These are phyloP conservation scores for Trametes elegans DNA, from an alignment of 768 basidiomycete genomes.

Conservation along the genomic window DNA sequence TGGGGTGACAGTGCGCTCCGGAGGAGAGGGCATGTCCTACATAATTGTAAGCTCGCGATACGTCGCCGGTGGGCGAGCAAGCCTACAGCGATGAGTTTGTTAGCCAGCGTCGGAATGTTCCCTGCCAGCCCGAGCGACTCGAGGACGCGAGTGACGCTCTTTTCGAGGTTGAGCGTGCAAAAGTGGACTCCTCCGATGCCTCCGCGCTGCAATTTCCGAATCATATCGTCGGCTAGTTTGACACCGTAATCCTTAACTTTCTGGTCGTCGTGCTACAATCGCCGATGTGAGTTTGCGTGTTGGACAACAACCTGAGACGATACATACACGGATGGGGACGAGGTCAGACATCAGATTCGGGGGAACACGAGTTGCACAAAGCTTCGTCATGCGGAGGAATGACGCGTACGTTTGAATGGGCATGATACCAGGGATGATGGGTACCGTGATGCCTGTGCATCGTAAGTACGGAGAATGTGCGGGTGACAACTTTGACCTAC, in stretches of 20 bases:
- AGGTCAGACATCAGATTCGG: constrained; percentile 60
- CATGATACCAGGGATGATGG: constrained; percentile 96
- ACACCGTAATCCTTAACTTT: constrained; percentile 96
- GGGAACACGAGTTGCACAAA: constrained; percentile 82
- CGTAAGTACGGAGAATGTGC: neutral
- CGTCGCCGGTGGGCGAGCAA: neutral
- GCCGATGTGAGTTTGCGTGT: neutral
- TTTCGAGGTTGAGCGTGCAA: constrained; percentile 96
- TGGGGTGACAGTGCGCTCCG: constrained; percentile 55
- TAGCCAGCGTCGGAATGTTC: constrained; percentile 41
- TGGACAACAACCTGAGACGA: neutral
- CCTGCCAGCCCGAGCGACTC: constrained; percentile 75
- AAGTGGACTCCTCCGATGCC: constrained; percentile 81
- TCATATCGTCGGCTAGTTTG: constrained; percentile 77
- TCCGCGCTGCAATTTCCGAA: constrained; percentile 54
- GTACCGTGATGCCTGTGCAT: constrained; percentile 74
- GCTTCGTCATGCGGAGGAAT: constrained; percentile 85
- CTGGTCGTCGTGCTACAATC: constrained; percentile 82
- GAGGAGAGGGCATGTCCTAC: constrained; percentile 28
- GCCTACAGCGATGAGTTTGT: constrained; percentile 67
- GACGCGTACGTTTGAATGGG: constrained; percentile 96
- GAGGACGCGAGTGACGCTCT: constrained; percentile 84
- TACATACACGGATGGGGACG: constrained; percentile 70
- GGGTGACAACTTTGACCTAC: constrained; percentile 37
- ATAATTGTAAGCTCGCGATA: constrained; percentile 24